These are phyloP conservation scores for Globisporangium ultimum DNA, from an alignment of 352 stramenopile genomes.

Conservation along the genomic window DNA sequence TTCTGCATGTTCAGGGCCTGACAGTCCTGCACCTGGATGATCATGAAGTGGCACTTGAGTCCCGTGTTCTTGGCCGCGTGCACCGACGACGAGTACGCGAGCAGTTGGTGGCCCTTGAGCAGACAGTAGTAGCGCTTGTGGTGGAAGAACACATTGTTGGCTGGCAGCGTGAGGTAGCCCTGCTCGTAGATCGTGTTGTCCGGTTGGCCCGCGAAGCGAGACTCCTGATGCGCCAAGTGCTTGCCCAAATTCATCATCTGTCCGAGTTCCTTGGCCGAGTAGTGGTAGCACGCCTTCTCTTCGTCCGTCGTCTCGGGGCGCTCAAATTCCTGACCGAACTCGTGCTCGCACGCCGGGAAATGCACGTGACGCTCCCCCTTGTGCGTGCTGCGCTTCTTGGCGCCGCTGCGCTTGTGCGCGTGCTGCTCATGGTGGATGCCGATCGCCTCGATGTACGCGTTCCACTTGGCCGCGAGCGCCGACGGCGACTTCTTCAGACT, in stretches of 20 bases:
- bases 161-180: constrained; percentile 52
- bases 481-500: constrained; percentile 60
- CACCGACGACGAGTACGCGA: constrained; percentile 41
- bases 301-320: constrained; percentile 29
- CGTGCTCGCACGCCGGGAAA: constrained; percentile 28
- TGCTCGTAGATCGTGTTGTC: constrained; percentile 71
- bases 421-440: constrained; percentile 31
- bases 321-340: constrained; percentile 39
- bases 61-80: constrained; percentile 47
- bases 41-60: constrained; percentile 41
- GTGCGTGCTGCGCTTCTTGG: constrained; percentile 9
- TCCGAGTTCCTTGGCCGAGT: constrained; percentile 46
- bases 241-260: constrained; percentile 55
- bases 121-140: constrained; percentile 66
- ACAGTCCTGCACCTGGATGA: constrained; percentile 63
- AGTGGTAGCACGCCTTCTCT: constrained; percentile 59
- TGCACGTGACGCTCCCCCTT: constrained; percentile 38
- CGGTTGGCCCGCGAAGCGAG: constrained; percentile 40
- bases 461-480: constrained; percentile 45
- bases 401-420: constrained; percentile 5
- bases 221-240: constrained; percentile 38
- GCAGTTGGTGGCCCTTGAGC: constrained; percentile 39
- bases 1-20: constrained; percentile 49
- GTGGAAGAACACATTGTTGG: constrained; percentile 56
- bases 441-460: constrained; percentile 48